Percentiles rank a stretch among this genome's conserved stretches.
Conservation (phyloP, 2,329 filamentous ascomycete genomes). For the Penicillium psychrosexuale region DNA sequence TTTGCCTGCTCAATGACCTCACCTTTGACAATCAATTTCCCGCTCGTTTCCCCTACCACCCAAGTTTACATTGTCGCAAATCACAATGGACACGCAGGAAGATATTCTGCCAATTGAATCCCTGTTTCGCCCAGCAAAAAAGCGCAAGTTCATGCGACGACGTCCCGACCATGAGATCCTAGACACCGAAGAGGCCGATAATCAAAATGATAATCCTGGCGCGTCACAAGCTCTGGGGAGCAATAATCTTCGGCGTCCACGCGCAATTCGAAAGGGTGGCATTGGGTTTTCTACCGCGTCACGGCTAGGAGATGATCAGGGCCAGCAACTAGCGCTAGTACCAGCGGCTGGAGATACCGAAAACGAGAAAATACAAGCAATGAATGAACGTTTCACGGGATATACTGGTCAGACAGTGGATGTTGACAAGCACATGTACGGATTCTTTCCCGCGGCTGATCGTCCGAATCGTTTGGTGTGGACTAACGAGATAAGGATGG, state of each 20-base stretch:
- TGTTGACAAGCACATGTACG: constrained; percentile 64
- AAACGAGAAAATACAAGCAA: constrained; percentile 38
- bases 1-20: constrained; percentile 15
- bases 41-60: background rate
- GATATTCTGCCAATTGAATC: constrained; percentile 26
- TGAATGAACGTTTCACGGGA: constrained; percentile 54
- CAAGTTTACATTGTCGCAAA: background rate
- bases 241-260: constrained; percentile 30
- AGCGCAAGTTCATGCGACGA: constrained; percentile 51
- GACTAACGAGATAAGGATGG: constrained; percentile 64
- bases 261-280: constrained; percentile 41
- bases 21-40: constrained; percentile 3
- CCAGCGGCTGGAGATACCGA: constrained; percentile 32
- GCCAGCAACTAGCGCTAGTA: constrained; percentile 26
- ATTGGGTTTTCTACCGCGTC: constrained; percentile 45
- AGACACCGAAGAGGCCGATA: constrained; percentile 18
- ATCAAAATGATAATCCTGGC: constrained; percentile 7
- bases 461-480: constrained; percentile 17
- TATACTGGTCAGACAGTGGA: constrained; percentile 59
- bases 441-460: constrained; percentile 17
- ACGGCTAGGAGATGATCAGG: constrained; percentile 21
- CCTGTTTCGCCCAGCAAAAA: constrained; percentile 50
- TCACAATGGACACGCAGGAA: constrained; percentile 31
- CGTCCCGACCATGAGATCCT: constrained; percentile 27
- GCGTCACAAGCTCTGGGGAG: constrained; percentile 7